phyloP scores from a whole-genome alignment of 768 basidiomycete genomes.

The Porpolomopsis calyptriformis region DNA sequence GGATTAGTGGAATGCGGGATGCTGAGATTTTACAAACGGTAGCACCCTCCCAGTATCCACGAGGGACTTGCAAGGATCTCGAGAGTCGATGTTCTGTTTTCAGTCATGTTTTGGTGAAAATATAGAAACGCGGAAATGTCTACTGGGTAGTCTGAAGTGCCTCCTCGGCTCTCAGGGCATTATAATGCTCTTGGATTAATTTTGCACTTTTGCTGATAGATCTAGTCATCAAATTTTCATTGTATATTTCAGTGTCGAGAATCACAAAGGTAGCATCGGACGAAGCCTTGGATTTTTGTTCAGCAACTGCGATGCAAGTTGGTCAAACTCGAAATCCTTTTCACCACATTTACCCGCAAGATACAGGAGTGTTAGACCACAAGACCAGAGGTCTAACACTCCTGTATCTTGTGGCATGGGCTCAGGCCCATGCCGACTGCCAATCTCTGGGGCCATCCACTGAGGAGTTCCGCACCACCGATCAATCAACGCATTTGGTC shows the following conservation, averaged over 20 bases:
- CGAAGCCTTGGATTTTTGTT: constrained; percentile 4
- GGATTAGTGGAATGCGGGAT: background rate
- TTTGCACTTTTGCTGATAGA: no score
- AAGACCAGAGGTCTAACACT: constrained; percentile 10
- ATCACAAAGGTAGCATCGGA: constrained; percentile 2
- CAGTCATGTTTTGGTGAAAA: no score
- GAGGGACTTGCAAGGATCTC: no score
- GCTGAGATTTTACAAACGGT: background rate
- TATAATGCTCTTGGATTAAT: no score
- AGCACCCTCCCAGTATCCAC: no score
- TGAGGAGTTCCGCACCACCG: constrained; percentile 3
- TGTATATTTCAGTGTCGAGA: background rate
- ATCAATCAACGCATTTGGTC: constrained; percentile 5
- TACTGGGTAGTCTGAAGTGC: no score
- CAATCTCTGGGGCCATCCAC: constrained; percentile 9
- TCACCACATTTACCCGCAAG: background rate
- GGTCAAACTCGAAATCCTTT: background rate
- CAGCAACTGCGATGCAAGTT: constrained; percentile 2
- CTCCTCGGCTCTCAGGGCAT: no score
- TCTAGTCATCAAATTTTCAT: no score
- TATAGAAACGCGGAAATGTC: no score
- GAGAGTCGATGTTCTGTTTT: no score
- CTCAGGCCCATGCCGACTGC: background rate
- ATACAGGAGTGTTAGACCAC: constrained; percentile 6
- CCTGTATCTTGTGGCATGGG: constrained; percentile 1